These are phyloP conservation scores for Rhodotorula sphaerocarpa DNA, from an alignment of 768 basidiomycete species.

Conservation along the genomic window DNA sequence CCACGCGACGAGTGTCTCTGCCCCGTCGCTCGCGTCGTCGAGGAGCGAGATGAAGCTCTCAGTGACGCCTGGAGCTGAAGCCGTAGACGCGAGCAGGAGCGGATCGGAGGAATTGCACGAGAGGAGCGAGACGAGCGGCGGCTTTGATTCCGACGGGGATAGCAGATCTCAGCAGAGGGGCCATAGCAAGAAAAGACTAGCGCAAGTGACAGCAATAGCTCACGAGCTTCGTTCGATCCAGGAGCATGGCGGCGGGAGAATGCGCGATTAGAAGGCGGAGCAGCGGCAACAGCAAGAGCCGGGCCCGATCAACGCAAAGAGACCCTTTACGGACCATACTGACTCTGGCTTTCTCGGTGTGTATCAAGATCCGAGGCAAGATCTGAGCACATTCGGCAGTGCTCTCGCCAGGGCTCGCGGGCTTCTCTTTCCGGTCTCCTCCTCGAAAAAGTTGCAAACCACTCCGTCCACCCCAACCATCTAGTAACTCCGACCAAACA, in stretches of 20 bases:
- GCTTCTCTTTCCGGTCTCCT: too few species aligned
- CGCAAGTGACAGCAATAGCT: too few species aligned
- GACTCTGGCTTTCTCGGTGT: too few species aligned
- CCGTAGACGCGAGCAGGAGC: background rate
- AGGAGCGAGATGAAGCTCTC: constrained; percentile 29
- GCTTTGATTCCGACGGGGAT: background rate
- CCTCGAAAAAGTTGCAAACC: too few species aligned
- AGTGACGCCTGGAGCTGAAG: background rate
- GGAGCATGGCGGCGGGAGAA: constrained; percentile 1
- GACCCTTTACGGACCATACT: too few species aligned
- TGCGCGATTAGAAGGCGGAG: too few species aligned
- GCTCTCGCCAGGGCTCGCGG: too few species aligned
- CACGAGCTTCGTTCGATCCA: background rate
- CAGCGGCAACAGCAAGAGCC: too few species aligned
- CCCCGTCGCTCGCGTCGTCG: background rate
- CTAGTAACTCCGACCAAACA: constrained; percentile 64
- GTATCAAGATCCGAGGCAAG: too few species aligned
- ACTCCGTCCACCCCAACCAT: background rate
- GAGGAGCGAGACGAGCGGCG: constrained; percentile 16
- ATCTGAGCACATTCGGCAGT: too few species aligned
- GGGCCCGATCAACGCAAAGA: too few species aligned
- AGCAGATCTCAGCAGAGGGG: background rate
- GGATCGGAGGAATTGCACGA: constrained; percentile 24
- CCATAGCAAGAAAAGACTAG: too few species aligned
- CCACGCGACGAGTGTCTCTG: constrained; percentile 12